phyloP scores from a whole-genome alignment of 2,329 filamentous ascomycete genomes.

The Fusarium algeriense region DNA sequence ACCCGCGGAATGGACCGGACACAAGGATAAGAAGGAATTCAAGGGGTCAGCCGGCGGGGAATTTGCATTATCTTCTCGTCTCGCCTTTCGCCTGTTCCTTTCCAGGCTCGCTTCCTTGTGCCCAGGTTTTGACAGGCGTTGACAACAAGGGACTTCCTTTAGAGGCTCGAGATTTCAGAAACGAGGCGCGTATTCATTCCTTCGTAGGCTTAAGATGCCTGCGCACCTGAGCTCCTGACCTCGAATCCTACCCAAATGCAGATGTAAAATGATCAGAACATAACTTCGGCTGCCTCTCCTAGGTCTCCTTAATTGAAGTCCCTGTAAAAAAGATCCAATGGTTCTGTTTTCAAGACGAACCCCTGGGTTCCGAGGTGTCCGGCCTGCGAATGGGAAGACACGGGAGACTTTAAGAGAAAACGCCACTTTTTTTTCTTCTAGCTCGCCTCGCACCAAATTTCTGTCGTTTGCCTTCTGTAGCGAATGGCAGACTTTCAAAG shows the following conservation, averaged over 20 bases:
- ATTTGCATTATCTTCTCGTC: constrained; percentile 22
- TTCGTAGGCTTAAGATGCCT: background rate
- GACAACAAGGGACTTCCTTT: constrained; percentile 11
- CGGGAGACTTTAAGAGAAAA: constrained; percentile 31
- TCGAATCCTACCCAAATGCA: background rate
- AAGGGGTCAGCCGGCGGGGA: constrained; percentile 36
- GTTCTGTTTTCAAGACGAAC: constrained; percentile 11
- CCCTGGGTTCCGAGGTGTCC: constrained; percentile 45
- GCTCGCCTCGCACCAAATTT: constrained; percentile 27
- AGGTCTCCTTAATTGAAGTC: constrained; percentile 21
- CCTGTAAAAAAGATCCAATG: constrained; percentile 22
- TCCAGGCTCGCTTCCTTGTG: constrained; percentile 22
- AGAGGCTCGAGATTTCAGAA: constrained; percentile 7
- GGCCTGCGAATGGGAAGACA: constrained; percentile 47
- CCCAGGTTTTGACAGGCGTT: constrained; percentile 4
- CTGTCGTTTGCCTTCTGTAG: constrained; percentile 4
- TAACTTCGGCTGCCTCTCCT: constrained; percentile 18
- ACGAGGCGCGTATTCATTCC: constrained; percentile 17
- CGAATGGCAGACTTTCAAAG: constrained; percentile 5
- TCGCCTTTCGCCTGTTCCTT: constrained; percentile 28
- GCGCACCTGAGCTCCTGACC: background rate
- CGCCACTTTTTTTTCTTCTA: constrained; percentile 27
- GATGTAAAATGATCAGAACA: constrained; percentile 15
- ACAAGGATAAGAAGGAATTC: constrained; percentile 22
- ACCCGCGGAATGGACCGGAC: constrained; percentile 29